These are phyloP conservation scores for thale cress (Arabidopsis thaliana) DNA, from an alignment of 345 rosid genomes.

Conservation along the genomic window DNA sequence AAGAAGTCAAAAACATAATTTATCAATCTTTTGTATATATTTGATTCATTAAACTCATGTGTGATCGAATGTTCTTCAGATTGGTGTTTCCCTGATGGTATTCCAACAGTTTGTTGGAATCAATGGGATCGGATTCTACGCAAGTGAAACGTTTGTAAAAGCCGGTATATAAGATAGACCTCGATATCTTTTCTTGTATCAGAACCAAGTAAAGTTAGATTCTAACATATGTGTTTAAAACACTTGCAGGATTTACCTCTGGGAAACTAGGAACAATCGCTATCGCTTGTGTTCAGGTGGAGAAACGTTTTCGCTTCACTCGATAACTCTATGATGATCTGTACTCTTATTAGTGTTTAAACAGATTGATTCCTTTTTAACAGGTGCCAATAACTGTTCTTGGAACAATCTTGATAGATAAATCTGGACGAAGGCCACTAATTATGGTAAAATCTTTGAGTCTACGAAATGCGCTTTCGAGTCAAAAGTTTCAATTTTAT, in stretches of 20 bases:
- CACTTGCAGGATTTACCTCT: slow-evolving; percentile 69
- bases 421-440: slow-evolving; percentile 86
- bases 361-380: not conserved
- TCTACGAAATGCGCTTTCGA: not conserved
- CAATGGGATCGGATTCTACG: slow-evolving; percentile 84
- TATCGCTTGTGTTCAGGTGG: slow-evolving; percentile 83
- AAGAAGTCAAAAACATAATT: not conserved
- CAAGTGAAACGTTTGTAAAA: slow-evolving; percentile 80
- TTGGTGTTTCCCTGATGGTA: slow-evolving; percentile 84
- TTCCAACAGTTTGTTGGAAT: slow-evolving; percentile 88
- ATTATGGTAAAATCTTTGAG: slow-evolving; percentile 60
- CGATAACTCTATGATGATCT: not conserved
- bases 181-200: not conserved
- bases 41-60: not conserved
- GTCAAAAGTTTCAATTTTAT: not conserved
- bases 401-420: slow-evolving; percentile 83
- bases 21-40: not conserved
- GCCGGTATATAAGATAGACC: slow-evolving; percentile 60
- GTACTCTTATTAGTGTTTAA: not conserved
- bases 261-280: slow-evolving; percentile 78
- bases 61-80: slow-evolving; percentile 49
- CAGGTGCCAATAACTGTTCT: slow-evolving; percentile 80
- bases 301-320: not conserved
- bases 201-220: not conserved
- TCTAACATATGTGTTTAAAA: not conserved